Percentiles rank a stretch among this genome's conserved stretches.
These are phyloP conservation scores for Penstemon eatonii DNA, from an alignment of 257 asterid species.

Conservation along the genomic window DNA sequence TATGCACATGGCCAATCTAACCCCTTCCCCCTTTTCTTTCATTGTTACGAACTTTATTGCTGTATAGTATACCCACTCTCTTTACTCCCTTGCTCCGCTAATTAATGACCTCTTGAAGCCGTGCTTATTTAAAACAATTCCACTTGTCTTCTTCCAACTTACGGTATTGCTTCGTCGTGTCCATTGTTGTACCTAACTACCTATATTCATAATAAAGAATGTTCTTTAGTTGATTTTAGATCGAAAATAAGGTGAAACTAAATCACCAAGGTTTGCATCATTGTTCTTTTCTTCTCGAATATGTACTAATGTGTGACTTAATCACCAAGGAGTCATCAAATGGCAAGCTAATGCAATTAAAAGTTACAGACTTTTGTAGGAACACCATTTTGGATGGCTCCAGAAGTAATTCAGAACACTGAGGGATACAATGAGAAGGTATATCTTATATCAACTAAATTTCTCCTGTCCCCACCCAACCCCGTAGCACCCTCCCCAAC, in stretches of 20 bases:
- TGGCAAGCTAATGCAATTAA: conserved; percentile 56
- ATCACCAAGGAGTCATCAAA: conserved; percentile 31
- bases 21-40: neutral
- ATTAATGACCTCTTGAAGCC: conserved; percentile 17
- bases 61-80: neutral
- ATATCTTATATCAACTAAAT: conserved; percentile 24
- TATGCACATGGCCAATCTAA: conserved; percentile 8
- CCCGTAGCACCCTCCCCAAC: neutral
- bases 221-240: neutral
- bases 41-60: conserved; percentile 12
- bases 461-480: neutral
- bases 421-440: conserved; percentile 99
- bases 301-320: conserved; percentile 27
- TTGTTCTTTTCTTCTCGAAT: conserved; percentile 16
- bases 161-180: neutral
- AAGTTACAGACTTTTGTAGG: conserved; percentile 95
- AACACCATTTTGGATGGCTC: conserved; percentile 99
- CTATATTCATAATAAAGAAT: conserved; percentile 5
- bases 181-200: neutral
- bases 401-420: conserved; percentile 97
- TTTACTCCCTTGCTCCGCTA: conserved; percentile 14
- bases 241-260: conserved; percentile 9
- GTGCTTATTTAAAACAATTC: conserved; percentile 6
- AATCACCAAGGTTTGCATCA: conserved; percentile 9
- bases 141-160: neutral